phyloP scores from a whole-genome alignment of 1,284 basidiomycete species.

The Ganoderma sp. region DNA sequence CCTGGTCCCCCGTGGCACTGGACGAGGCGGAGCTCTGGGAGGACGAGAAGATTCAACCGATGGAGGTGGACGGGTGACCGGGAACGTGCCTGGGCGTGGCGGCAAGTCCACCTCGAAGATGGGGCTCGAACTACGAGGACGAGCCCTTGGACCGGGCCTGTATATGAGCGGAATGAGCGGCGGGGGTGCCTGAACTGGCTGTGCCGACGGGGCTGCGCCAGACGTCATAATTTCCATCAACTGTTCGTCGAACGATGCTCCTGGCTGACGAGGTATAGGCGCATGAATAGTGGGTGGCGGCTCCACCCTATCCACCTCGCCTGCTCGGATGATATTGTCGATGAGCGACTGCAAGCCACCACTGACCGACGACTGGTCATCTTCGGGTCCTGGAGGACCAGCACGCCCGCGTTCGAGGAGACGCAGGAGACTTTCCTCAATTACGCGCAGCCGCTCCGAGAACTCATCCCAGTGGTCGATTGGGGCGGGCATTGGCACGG shows the following conservation, averaged over 20 bases:
- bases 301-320: conserved; percentile 32
- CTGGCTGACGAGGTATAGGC: conserved; percentile 50
- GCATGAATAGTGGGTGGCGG: conserved; percentile 43
- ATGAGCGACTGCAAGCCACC: conserved; percentile 35
- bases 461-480: conserved; percentile 45
- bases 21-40: conserved; percentile 18
- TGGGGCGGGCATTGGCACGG: conserved; percentile 5
- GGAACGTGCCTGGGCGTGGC: conserved; percentile 38
- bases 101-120: conserved; percentile 40
- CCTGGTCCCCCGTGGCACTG: not conserved
- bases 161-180: conserved; percentile 59
- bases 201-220: conserved; percentile 45
- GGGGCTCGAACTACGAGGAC: conserved; percentile 55
- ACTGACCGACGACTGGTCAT: conserved; percentile 31
- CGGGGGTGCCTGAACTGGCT: conserved; percentile 57
- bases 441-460: conserved; percentile 44
- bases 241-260: conserved; percentile 60
- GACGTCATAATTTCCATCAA: conserved; percentile 63
- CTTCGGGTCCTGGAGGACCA: conserved; percentile 26
- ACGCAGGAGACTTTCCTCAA: conserved; percentile 51
- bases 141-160: conserved; percentile 50
- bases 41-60: conserved; percentile 10
- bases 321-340: conserved; percentile 37
- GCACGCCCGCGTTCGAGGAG: conserved; percentile 31
- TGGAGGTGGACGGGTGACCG: conserved; percentile 24